These are phyloP conservation scores for Ceratobasidium sp. DNA, from an alignment of 1,284 basidiomycete genomes.

Conservation along the genomic window DNA sequence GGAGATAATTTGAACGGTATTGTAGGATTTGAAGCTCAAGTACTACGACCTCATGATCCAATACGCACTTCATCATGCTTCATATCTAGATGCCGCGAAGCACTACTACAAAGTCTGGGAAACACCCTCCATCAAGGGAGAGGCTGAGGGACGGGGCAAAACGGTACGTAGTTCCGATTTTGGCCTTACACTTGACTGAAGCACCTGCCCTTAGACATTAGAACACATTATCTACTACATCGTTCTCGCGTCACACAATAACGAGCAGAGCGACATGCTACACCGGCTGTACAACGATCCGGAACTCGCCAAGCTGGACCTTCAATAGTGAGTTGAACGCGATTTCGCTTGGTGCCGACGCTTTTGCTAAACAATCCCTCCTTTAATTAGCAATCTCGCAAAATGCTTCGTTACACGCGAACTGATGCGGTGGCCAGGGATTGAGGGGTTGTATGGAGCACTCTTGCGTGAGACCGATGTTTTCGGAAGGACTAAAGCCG, in stretches of 20 bases:
- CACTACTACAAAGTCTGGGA: conserved; percentile 98
- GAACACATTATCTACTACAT: conserved; percentile 97
- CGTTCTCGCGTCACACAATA: conserved; percentile 92
- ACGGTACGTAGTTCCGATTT: conserved; percentile 65
- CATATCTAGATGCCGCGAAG: conserved; percentile 94
- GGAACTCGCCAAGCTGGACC: conserved; percentile 81
- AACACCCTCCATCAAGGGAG: conserved; percentile 90
- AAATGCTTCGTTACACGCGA: conserved; percentile 98
- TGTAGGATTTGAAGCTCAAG: conserved; percentile 92
- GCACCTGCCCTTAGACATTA: conserved; percentile 70
- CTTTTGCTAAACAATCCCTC: not conserved
- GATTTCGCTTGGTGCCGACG: conserved; percentile 33
- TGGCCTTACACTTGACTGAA: conserved; percentile 40
- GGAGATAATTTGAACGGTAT: conserved; percentile 17
- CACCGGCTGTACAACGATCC: conserved; percentile 86
- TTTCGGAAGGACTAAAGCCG: conserved; percentile 66
- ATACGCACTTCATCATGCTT: conserved; percentile 85
- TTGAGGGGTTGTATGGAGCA: conserved; percentile 89
- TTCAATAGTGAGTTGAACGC: conserved; percentile 79
- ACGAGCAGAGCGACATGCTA: conserved; percentile 98
- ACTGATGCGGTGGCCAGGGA: conserved; percentile 99
- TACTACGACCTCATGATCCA: conserved; percentile 98
- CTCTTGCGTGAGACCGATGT: conserved; percentile 85
- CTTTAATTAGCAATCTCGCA: conserved; percentile 80
- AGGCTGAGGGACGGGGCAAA: conserved; percentile 77